These are phyloP conservation scores for Rhodotorula diobovata DNA, from an alignment of 768 basidiomycete species.

Conservation along the genomic window DNA sequence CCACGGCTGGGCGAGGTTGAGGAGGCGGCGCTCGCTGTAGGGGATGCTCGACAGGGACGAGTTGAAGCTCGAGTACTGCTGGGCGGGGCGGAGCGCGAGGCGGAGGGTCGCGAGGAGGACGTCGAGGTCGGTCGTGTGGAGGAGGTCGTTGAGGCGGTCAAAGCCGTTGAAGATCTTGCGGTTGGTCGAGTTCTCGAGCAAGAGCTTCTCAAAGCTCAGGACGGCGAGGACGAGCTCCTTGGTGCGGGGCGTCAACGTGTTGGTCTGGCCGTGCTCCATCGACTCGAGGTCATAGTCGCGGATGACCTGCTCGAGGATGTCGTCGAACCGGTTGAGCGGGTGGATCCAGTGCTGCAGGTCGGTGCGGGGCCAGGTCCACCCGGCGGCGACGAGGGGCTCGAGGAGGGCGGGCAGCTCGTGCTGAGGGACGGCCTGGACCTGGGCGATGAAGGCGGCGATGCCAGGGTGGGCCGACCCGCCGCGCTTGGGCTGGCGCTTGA, in stretches of 20 bases:
- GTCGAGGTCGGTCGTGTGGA: constrained; percentile 84
- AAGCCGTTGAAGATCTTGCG: constrained; percentile 93
- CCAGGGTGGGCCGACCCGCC: constrained; percentile 38
- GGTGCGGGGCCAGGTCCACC: constrained; percentile 91
- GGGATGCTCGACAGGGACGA: constrained; percentile 65
- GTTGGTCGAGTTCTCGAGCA: constrained; percentile 96
- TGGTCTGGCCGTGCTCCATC: constrained; percentile 60
- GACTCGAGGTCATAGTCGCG: constrained; percentile 76
- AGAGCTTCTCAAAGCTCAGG: constrained; percentile 76
- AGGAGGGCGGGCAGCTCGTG: constrained; percentile 69
- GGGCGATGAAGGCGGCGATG: constrained; percentile 70
- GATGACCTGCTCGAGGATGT: constrained; percentile 74
- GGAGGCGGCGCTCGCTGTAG: constrained; percentile 71
- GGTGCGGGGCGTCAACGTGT: constrained; percentile 66
- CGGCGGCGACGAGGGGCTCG: constrained; percentile 52
- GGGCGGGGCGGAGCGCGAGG: constrained; percentile 82
- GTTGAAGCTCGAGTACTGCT: constrained; percentile 86
- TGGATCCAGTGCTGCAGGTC: constrained; percentile 96
- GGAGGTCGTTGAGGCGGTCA: constrained; percentile 83
- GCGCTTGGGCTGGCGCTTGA: constrained; percentile 36
- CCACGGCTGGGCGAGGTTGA: constrained; percentile 80
- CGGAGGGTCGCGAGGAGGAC: constrained; percentile 76
- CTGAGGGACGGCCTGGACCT: constrained; percentile 61
- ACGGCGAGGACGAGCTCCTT: constrained; percentile 75
- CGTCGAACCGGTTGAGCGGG: constrained; percentile 92